Conservation (phyloP, 2,329 filamentous ascomycete species). For the Xylaria sp. region DNA sequence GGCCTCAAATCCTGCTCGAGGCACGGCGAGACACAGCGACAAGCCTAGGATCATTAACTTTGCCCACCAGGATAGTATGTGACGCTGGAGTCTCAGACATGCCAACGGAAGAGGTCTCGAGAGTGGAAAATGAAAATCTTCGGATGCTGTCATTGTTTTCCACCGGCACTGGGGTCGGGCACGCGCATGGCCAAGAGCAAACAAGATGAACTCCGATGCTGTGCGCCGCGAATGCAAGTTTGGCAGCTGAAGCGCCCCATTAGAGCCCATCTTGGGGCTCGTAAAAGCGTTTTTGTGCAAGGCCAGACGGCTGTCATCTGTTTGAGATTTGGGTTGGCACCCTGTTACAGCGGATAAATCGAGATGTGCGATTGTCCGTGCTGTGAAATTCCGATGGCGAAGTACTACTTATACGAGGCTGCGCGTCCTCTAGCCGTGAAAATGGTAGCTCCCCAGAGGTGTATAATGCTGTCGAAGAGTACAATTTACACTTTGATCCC, state of each 20-base stretch:
- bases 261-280: constrained; percentile 18
- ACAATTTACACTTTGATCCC: not conserved
- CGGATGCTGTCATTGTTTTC: constrained; percentile 14
- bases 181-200: constrained; percentile 41
- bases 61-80: not conserved
- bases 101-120: constrained; percentile 10
- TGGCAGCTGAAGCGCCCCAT: constrained; percentile 42
- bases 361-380: constrained; percentile 21
- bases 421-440: not conserved
- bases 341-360: constrained; percentile 18
- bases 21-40: constrained; percentile 12
- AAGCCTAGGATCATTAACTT: constrained; percentile 17
- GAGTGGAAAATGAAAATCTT: constrained; percentile 15
- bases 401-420: constrained; percentile 19
- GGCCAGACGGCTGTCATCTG: constrained; percentile 15
- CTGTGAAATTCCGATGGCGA: constrained; percentile 5
- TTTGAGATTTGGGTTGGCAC: constrained; percentile 13
- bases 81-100: constrained; percentile 10
- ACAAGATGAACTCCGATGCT: constrained; percentile 43
- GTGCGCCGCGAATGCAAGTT: constrained; percentile 47
- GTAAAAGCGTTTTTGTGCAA: constrained; percentile 19
- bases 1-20: constrained; percentile 19
- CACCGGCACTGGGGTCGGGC: constrained; percentile 30
- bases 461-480: not conserved
- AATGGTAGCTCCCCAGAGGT: not conserved